Base-by-base conservation (phyloP, 495 filamentous ascomycete genomes). In the Trichoderma asperelloides region DNA sequence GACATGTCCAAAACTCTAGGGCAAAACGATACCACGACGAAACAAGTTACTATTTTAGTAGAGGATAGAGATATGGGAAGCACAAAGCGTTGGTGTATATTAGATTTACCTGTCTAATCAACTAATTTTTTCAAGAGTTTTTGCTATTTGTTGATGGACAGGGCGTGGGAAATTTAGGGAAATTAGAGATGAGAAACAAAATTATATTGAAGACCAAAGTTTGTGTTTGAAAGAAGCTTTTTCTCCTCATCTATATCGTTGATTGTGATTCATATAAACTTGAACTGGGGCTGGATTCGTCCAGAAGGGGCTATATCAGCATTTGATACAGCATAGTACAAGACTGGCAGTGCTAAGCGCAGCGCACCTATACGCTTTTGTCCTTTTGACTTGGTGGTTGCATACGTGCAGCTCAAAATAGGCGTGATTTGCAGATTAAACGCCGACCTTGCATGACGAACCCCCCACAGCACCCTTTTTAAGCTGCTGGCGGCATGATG, bases 41-140 rank as follows among this genome's bases (percentile, higher is more conserved):
- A 60, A 25, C 43, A 47, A 51, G 47, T 51, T 51, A 51, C n/a
- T 47, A 57, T 21, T 21, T 23, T 60, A 12, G 55, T 60, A 60
- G 55, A 60, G 55, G 55, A 60, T 60, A 60, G 55, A 60, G 27
- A 30, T 13, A 60, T 60, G 55, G 55, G 55, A 60, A 27, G 23
- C 25, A 60, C 55, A 60, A 27, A 60, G 27, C 28, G 55, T 60
- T 60, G 55, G 55, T 60, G 55, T 60, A 60, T 60, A 60, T 33
- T 30, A 60, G 5, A 30, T 16, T 51, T 16, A 21, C 27, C 23
- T 60, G 55, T 60, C 55, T 28, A 6, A 13, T 60, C 13, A 8
- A 30, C 9, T 21, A 16, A 30, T 60, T 30, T 27, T 18, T 33
- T 60, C 9, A 37, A 37, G 33, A 37, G 33, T 37, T 37, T 37